A percentile compares a stretch with the other conserved stretches of the same genome.
These are phyloP conservation scores for Colletotrichum incanum DNA, from an alignment of 2,329 filamentous ascomycete species.

Conservation along the genomic window DNA sequence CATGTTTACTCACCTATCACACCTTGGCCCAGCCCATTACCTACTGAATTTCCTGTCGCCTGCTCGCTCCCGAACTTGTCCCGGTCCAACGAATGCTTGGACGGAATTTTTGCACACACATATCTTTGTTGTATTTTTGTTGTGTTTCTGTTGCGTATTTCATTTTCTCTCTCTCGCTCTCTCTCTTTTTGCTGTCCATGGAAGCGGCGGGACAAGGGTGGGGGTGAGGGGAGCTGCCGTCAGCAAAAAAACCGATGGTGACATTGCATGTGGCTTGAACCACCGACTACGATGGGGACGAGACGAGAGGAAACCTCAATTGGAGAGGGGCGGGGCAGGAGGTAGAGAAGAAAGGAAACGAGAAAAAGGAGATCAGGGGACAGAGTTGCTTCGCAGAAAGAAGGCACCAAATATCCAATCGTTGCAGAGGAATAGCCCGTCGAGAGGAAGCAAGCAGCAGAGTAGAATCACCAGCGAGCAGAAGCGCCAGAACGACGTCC, in stretches of 20 bases:
- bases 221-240: neutral
- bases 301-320: neutral
- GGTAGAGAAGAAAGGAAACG: neutral
- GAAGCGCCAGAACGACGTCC: conserved; percentile 11
- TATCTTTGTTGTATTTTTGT: no score
- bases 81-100: neutral
- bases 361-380: neutral
- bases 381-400: neutral
- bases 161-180: no score
- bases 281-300: neutral
- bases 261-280: conserved; percentile 25
- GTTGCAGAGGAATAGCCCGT: neutral
- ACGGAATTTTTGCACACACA: conserved; percentile 8
- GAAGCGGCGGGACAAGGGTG: neutral
- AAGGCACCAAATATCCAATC: neutral
- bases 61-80: neutral
- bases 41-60: neutral
- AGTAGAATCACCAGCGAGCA: neutral
- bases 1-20: conserved; percentile 5
- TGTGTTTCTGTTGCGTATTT: no score
- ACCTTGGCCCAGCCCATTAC: neutral
- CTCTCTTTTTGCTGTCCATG: neutral
- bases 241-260: neutral
- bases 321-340: neutral
- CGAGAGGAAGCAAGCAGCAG: neutral